Evolutionary conservation across 495 filamentous ascomycete genomes (phyloP), one percentile per base, ranked within the genome.

Genomic region (Aspergillus olivimuriae): DNA sequence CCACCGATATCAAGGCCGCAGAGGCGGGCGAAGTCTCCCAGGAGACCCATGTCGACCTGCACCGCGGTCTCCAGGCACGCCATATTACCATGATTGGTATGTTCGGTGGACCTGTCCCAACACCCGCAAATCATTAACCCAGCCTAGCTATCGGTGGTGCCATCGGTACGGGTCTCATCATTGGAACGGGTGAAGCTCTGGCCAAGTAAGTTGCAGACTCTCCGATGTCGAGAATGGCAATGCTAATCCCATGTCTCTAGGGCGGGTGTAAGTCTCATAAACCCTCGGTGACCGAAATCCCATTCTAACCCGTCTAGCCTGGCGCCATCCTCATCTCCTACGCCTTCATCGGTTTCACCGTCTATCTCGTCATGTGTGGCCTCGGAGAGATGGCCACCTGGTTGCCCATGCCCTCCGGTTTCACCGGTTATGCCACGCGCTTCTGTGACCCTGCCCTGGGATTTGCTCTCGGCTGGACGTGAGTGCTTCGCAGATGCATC

Each of bases 1-100:
- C 34, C 19, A 41, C 52, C 57, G 38, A 82, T 44, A 35, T 47
- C 2, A 34, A 17, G 4, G 34, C 31, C 4, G 54, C 50, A 9
- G 58, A 68, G 24, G 55, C 55, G 22, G 57, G 56, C 44, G 47
- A 50, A 4, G 31, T 66, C 3, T 48, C 39, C 1, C 44, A 55
- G 10, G 52, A 54, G 2, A 49, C 58, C 17, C 51, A 68, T 65
- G 56, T 58, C 2, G 53, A 65, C 10, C 62, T 89, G n/a, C 80
- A 82, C 30, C 81, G 86, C 37, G 84, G 78, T 12, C 72, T 90
- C 41, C 81, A 84, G 52, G 76, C 84, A 4, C 77, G 86, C 33
- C 86, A 89, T 44, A 84, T 90, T 58, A 83, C 84, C 55, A 90
- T 90, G 89, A 94, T 95, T 55, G 66, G 66, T 67, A 57, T 17